Base-by-base conservation (phyloP, 2,329 filamentous ascomycete genomes). In the Colletotrichum sp. region DNA sequence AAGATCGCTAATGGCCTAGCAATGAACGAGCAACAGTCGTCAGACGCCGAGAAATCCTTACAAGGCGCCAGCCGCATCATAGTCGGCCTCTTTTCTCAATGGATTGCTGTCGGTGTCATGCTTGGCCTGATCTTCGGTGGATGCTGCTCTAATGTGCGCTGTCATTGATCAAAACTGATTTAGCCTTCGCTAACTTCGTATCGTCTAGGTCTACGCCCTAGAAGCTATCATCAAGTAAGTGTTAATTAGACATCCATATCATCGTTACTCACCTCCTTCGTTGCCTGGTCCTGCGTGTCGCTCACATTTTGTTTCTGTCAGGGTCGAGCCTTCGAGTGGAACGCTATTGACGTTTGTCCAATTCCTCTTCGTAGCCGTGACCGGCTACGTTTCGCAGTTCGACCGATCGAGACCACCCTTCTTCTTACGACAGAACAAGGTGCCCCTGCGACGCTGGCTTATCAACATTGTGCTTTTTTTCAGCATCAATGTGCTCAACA, bases 191-290 rank as follows among this genome's bases (percentile, higher is more conserved):
- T 73, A 61, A 67, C 64, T 43, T 54, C 47, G 16, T 18, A 24
- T 59, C 11, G 78, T 80, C 78, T 82, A 98, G 93, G 95, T 98
- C n/a, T 98, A 98, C 84, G 95, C 96, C 54, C 89, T 99, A 70
- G 97, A 99, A 84, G 94, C 95, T 61, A 98, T 98, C 79, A 92
- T 99, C 81, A 97, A 97, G 94, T 97, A 86, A 90, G 92, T 86
- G 63, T 13, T 21, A 34, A 36, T 7, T 58, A 21, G n/a, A 21
- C 21, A 51, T 21, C 11, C 24, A 29, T 11, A 6, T 27, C 29
- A 24, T 43, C 4, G 3, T 33, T 31, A 6, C 3, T 36, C 31
- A 11, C 18, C 36, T 27, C 69, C 43, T 21, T 21, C 43, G n/a
- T 51, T 18, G 43, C n/a, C n/a, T 51, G n/a, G 18, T 51, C 43